Evolutionary conservation across 305 asterid genomes (phyloP), one percentile per base, ranked within the genome.

Genomic region (Fraxinus baroniana): DNA sequence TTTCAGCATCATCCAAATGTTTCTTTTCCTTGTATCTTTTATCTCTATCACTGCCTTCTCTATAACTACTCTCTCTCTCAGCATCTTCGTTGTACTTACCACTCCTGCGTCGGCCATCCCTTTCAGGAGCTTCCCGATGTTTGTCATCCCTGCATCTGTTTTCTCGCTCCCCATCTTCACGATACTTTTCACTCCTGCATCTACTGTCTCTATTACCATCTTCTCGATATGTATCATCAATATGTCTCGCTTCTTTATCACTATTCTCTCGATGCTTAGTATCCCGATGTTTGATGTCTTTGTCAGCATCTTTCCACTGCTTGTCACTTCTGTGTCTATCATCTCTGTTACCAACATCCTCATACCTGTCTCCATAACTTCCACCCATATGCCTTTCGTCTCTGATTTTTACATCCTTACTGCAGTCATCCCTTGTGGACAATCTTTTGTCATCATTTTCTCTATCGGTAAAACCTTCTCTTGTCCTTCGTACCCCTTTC

Each of bases 341-440:
- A 85, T 86, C 91, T 87, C 78, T 91, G 79, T 78, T 89, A 66
- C 83, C 85, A 89, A 91, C 94, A 79, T 90, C 93, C 74, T 83
- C 89, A 79, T 91, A 88, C 82, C 92, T 93, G 32, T 84, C 93
- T 15, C 81, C 83, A 87, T 87, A 79, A 49, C 83, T 84, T 81
- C 85, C 89, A 84, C 89, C 98, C 84, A 84, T 91, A 84, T 89
- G 91, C 87, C 90, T 93, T 77, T 90, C 97, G 82, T 91, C 97
- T 86, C 84, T 92, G 85, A 85, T 79, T 84, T 87, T 94, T 46
- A 87, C 90, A 86, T 92, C 97, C 90, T 89, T 90, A 57, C 86
- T 84, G 77, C 87, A 96, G 72, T 94, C 98, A 76, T 90, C 83
- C 86, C 89, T 92, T 13, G 92, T 86, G 77, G 95, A 84, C 84